A percentile compares a stretch with the other conserved stretches of the same genome.
These are phyloP conservation scores for Fusarium sp. DNA, from an alignment of 2,329 filamentous ascomycete genomes.

Conservation along the genomic window DNA sequence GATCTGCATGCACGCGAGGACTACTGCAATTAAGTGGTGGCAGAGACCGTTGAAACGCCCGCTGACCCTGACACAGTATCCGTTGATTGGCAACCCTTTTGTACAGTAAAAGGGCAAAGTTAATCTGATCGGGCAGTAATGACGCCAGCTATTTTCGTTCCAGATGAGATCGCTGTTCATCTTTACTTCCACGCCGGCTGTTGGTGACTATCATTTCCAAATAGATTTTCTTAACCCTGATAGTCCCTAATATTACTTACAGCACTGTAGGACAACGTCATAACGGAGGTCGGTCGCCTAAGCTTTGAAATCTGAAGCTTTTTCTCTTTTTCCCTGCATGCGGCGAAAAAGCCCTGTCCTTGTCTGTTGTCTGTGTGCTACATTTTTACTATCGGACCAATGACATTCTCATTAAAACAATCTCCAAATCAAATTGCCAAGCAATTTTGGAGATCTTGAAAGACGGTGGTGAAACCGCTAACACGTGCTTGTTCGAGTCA, in stretches of 20 bases:
- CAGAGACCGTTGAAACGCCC: slow-evolving; percentile 31
- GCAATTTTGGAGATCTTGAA: slow-evolving; percentile 23
- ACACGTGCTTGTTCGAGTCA: slow-evolving; percentile 19
- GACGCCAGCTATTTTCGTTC: slow-evolving; percentile 23
- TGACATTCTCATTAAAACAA: slow-evolving; percentile 11
- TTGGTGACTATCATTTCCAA: slow-evolving; percentile 10
- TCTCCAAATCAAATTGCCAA: slow-evolving; percentile 31
- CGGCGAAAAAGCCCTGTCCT: slow-evolving; percentile 17
- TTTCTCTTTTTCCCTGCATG: slow-evolving; percentile 5
- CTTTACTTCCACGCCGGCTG: slow-evolving; percentile 2
- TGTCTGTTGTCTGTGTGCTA: slow-evolving; percentile 9
- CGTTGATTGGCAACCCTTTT: slow-evolving; percentile 21
- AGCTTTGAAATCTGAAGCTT: slow-evolving; percentile 6
- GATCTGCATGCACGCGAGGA: not conserved
- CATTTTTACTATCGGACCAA: slow-evolving; percentile 32
- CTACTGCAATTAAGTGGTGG: slow-evolving; percentile 4
- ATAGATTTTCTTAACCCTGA: not conserved
- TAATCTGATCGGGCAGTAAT: slow-evolving; percentile 30
- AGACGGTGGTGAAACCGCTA: slow-evolving; percentile 21
- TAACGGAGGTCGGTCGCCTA: not conserved
- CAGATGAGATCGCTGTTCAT: slow-evolving; percentile 24
- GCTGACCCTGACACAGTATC: slow-evolving; percentile 8
- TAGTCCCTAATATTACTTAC: slow-evolving; percentile 7
- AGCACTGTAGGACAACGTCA: slow-evolving; percentile 15
- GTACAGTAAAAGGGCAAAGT: slow-evolving; percentile 1